A percentile compares a stretch with the other conserved stretches of the same genome.
phyloP scores from a whole-genome alignment of 1,284 basidiomycete species.

The Trametes pubescens region DNA sequence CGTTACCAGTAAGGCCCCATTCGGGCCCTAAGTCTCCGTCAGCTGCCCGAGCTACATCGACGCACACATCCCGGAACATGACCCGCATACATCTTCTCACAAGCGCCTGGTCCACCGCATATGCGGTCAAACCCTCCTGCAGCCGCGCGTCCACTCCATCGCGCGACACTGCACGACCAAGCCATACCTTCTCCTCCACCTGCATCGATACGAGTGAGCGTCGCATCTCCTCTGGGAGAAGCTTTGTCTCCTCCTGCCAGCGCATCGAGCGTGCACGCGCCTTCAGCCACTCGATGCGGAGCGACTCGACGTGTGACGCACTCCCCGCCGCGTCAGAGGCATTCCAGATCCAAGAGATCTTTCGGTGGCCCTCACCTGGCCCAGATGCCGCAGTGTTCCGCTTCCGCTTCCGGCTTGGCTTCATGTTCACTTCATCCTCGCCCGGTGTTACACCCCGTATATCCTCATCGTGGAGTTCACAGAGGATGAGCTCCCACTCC shows the following conservation, averaged over 20 bases:
- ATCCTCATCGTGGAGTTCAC: conserved; percentile 16
- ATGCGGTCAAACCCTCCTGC: neutral
- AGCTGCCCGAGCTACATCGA: neutral
- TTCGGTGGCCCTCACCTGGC: conserved; percentile 11
- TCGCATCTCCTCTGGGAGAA: conserved; percentile 46
- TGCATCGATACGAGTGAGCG: neutral
- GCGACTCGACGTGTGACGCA: neutral
- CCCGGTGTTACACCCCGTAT: conserved; percentile 3
- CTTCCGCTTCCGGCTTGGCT: neutral
- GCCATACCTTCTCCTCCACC: neutral
- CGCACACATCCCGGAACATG: neutral
- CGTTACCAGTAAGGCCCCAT: neutral
- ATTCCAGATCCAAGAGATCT: conserved; percentile 23
- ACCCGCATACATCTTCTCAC: neutral
- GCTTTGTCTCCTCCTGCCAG: conserved; percentile 44
- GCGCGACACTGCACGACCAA: neutral
- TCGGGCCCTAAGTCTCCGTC: neutral
- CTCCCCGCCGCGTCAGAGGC: neutral
- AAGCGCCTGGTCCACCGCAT: neutral
- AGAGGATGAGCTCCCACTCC: conserved; percentile 37
- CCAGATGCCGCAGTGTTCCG: neutral
- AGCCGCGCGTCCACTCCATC: neutral
- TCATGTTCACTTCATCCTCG: conserved; percentile 10
- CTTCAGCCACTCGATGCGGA: conserved; percentile 13
- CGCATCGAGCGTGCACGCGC: conserved; percentile 34